Conservation (phyloP, 1,284 basidiomycete species). For the Leccinum griseonigrum region DNA sequence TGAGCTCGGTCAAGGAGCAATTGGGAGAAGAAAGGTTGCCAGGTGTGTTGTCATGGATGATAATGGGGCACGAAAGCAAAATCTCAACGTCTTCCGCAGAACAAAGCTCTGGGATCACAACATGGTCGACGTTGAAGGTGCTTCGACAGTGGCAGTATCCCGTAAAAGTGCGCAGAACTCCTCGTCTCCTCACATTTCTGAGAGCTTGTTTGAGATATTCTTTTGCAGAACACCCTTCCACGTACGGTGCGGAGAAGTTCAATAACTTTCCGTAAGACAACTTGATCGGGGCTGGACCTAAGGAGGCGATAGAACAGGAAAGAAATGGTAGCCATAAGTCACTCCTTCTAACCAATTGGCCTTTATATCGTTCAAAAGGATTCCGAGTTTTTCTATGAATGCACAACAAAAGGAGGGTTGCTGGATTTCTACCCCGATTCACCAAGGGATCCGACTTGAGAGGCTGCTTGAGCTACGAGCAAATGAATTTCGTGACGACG, state of each 20-base stretch:
- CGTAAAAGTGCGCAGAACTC: conserved; percentile 29
- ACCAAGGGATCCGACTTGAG: conserved; percentile 39
- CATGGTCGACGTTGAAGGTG: conserved; percentile 39
- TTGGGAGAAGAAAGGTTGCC: conserved; percentile 7
- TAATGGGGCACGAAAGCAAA: conserved; percentile 37
- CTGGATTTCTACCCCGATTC: conserved; percentile 24
- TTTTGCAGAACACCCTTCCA: conserved; percentile 26
- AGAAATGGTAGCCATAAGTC: conserved; percentile 37
- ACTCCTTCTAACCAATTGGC: conserved; percentile 44
- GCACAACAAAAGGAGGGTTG: conserved; percentile 33
- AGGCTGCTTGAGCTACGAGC: conserved; percentile 41
- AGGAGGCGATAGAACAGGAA: conserved; percentile 37
- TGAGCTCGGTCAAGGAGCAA: conserved; percentile 28
- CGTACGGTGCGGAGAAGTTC: conserved; percentile 33
- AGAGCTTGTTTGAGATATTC: conserved; percentile 29
- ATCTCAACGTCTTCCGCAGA: conserved; percentile 28
- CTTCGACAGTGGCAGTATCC: conserved; percentile 37
- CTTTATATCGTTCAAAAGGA: conserved; percentile 30
- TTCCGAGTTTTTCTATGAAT: conserved; percentile 35
- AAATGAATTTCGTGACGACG: conserved; percentile 37
- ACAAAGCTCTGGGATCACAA: conserved; percentile 16
- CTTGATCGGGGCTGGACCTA: conserved; percentile 18
- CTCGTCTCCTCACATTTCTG: conserved; percentile 18
- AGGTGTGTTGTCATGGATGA: conserved; percentile 33
- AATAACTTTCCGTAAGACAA: conserved; percentile 13